Percentiles rank a stretch among this genome's conserved stretches.
phyloP scores from a whole-genome alignment of 441 rosid genomes.

The Pelargonium fulgidum region DNA sequence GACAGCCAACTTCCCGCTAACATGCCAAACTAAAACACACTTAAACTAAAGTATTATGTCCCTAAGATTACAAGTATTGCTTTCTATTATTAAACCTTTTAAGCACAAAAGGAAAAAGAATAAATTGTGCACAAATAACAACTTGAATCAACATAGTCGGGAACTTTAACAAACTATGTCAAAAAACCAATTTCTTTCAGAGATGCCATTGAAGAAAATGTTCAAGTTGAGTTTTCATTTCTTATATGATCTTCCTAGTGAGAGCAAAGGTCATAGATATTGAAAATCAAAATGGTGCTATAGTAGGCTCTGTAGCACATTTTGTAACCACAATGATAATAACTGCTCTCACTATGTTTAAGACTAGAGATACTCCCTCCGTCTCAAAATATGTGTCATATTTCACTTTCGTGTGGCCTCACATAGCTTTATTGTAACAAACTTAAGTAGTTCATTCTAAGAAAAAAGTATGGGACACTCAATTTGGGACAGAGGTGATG shows the following conservation, averaged over 20 bases:
- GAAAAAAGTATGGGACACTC: no score
- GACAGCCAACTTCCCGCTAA: neutral
- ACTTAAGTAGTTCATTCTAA: no score
- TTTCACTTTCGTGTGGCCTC: no score
- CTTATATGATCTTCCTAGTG: neutral
- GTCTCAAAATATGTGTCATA: neutral
- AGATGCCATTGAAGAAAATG: neutral
- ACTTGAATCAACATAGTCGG: neutral
- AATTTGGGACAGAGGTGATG: no score
- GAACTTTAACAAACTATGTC: no score
- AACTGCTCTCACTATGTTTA: neutral
- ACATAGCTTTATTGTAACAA: no score
- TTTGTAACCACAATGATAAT: neutral
- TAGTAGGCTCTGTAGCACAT: neutral
- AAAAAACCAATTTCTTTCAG: no score
- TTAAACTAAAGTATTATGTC: neutral
- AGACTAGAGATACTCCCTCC: neutral
- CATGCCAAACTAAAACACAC: neutral
- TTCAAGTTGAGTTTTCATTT: neutral
- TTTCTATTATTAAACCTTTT: neutral
- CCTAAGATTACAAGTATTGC: neutral
- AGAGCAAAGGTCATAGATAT: neutral
- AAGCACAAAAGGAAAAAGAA: neutral
- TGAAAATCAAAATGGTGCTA: neutral
- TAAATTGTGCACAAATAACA: neutral